phyloP scores from a whole-genome alignment of 75 land plant genomes.

The Isoetes taiwanensis region DNA sequence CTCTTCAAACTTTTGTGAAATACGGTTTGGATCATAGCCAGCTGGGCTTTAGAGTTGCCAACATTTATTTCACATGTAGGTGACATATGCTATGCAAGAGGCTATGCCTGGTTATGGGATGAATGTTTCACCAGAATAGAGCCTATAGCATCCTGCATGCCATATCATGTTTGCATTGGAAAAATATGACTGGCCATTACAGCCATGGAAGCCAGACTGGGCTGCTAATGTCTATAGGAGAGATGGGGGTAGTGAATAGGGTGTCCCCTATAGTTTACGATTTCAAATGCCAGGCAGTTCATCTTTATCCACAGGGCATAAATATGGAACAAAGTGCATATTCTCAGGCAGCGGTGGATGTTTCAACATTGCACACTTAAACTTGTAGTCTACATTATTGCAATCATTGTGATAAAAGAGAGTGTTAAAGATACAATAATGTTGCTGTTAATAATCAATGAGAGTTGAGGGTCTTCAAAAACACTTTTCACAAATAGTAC shows the following conservation, averaged over 20 bases:
- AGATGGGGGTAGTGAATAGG: constrained; percentile 36
- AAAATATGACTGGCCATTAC: constrained; percentile 39
- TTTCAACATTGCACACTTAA: too few species aligned
- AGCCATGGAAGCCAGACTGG: constrained; percentile 31
- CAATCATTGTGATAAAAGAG: too few species aligned
- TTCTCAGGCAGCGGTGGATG: too few species aligned
- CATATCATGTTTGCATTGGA: constrained; percentile 84
- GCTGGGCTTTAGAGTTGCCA: constrained; percentile 19
- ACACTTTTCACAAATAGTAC: too few species aligned
- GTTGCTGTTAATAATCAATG: too few species aligned
- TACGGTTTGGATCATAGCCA: constrained; percentile 24
- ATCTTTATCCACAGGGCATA: constrained; percentile 13
- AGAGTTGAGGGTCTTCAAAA: too few species aligned
- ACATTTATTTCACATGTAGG: constrained; percentile 80
- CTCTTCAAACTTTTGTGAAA: constrained; percentile 30
- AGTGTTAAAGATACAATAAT: too few species aligned
- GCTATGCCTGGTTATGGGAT: constrained; percentile 88
- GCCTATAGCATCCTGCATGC: constrained; percentile 60
- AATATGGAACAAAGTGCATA: too few species aligned
- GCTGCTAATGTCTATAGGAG: constrained; percentile 13
- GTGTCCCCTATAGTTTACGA: constrained; percentile 22
- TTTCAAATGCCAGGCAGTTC: constrained; percentile 31
- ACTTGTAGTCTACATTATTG: too few species aligned
- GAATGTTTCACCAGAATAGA: constrained; percentile 60
- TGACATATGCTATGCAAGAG: constrained; percentile 89